Evolutionary conservation across 441 rosid genomes (phyloP).

Genomic region (Manihot esculenta): DNA sequence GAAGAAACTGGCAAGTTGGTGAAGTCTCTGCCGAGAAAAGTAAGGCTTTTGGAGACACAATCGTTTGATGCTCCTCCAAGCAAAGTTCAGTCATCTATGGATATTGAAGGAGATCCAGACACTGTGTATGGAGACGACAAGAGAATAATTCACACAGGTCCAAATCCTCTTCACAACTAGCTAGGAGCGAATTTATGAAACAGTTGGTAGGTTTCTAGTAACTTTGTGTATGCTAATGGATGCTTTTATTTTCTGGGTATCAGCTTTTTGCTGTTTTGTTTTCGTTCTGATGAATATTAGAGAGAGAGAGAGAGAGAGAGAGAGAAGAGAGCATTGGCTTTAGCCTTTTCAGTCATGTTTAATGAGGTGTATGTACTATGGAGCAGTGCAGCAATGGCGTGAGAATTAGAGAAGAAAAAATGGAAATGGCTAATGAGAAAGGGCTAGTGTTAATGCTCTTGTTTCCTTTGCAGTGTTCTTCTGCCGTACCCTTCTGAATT

Average conservation of each 20-base stretch:
- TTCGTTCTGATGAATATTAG: neutral
- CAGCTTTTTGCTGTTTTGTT: conserved; percentile 22
- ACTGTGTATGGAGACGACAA: conserved; percentile 62
- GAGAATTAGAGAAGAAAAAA: neutral
- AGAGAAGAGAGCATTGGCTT: conserved; percentile 47
- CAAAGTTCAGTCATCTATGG: conserved; percentile 20
- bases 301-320: conserved; percentile 9
- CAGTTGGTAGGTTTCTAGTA: conserved; percentile 8
- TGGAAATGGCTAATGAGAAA: conserved; percentile 5
- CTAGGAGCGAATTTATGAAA: conserved; percentile 22
- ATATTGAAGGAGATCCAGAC: conserved; percentile 36
- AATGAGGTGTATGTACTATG: conserved; percentile 19
- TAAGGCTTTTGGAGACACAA: conserved; percentile 27
- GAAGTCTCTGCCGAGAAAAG: conserved; percentile 47
- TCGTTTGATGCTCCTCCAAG: conserved; percentile 36
- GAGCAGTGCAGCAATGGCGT: conserved; percentile 12
- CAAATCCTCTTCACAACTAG: conserved; percentile 95
- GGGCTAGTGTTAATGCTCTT: conserved; percentile 74
- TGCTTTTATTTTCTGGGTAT: conserved; percentile 10
- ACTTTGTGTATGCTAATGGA: conserved; percentile 19
- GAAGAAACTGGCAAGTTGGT: conserved; percentile 27
- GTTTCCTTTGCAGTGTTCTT: conserved; percentile 40
- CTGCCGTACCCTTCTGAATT: conserved; percentile 32
- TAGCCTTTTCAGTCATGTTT: conserved; percentile 46
- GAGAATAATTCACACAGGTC: conserved; percentile 89